Evolutionary conservation across 495 filamentous ascomycete genomes (phyloP), one percentile per base, ranked within the genome.

Genomic region (Penicillium pancosmium): DNA sequence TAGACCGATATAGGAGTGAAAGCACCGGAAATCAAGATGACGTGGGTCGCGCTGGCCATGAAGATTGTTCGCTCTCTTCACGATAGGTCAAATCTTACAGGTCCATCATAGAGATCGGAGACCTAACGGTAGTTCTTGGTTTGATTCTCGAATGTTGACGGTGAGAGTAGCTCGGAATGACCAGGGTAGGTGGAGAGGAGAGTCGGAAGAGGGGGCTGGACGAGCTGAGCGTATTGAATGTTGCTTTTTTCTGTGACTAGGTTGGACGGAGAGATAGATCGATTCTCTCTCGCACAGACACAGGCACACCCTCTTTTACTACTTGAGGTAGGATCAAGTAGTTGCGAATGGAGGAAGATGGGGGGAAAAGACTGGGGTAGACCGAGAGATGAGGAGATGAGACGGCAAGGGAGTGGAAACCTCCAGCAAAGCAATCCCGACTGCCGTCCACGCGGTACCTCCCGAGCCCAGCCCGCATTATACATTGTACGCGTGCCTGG

Each of bases 371-470:
- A n/a, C n/a, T 10, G 43, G 43, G 43, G n/a, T 46, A 18, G 16
- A 19, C 9, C 15, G 43, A 46, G 16, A 7, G 16, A 10, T 1
- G 23, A 23, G 43, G 43, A 46, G 43, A 18, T n/a, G 43, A n/a
- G 15, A 46, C 27, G 27, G 27, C 27, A 21, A 35, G 50, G 50
- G 47, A 44, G 55, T 31, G 15, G 52, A 54, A 43, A 51, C 16
- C 56, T 47, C 18, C 23, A 23, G 23, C 23, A 23, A 15, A 12
- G 21, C 47, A 60, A 61, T 66, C 41, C 67, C 67, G 67, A 69
- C 23, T 23, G 23, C 23, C 40, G 54, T 69, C 60, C 56, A 47
- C 57, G 63, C 67, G 67, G 67, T 69, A 68, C 67, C 65, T 69
- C 59, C 67, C 67, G 67, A 69, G 49, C 23, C 27, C 23, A 23